Evolutionary conservation across 2,329 filamentous ascomycete genomes (phyloP).

Genomic region (Monilinia vaccinii-corymbosi): DNA sequence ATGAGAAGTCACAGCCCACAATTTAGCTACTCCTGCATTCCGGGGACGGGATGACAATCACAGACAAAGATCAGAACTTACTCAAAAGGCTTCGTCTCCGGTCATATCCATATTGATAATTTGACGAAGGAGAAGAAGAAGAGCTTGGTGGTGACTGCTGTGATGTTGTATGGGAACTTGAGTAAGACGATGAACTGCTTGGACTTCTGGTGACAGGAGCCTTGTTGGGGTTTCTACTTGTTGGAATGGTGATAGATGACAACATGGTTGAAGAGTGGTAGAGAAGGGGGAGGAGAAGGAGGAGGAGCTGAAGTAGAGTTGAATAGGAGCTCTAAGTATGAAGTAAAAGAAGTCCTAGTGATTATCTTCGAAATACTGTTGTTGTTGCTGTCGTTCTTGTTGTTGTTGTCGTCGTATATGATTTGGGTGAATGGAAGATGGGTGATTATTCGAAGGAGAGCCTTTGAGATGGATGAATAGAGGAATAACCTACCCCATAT

Average conservation of each 20-base stretch:
- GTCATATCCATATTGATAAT: slow-evolving; percentile 38
- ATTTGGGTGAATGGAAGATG: not conserved
- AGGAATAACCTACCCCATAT: not conserved
- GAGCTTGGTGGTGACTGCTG: slow-evolving; percentile 35
- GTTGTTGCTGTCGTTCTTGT: not conserved
- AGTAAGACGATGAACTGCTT: slow-evolving; percentile 48
- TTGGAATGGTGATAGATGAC: slow-evolving; percentile 61
- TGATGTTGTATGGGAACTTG: slow-evolving; percentile 45
- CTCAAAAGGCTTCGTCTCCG: slow-evolving; percentile 55
- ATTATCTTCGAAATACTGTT: not conserved
- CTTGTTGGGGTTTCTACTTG: slow-evolving; percentile 35
- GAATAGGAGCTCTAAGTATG: not conserved
- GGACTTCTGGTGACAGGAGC: slow-evolving; percentile 31
- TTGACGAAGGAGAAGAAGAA: slow-evolving; percentile 25
- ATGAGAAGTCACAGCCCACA: not conserved
- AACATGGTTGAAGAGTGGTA: slow-evolving; percentile 36
- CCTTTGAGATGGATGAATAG: not conserved
- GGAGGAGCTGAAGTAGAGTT: not conserved
- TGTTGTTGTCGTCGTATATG: not conserved
- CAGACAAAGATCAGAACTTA: slow-evolving; percentile 32
- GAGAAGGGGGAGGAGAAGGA: too few species aligned
- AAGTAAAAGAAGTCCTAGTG: not conserved
- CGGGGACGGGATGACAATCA: not conserved
- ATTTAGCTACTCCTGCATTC: not conserved
- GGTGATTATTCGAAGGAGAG: not conserved